Conservation (phyloP, 805 yeast species). For the Lipomyces spencermartinsiae region DNA sequence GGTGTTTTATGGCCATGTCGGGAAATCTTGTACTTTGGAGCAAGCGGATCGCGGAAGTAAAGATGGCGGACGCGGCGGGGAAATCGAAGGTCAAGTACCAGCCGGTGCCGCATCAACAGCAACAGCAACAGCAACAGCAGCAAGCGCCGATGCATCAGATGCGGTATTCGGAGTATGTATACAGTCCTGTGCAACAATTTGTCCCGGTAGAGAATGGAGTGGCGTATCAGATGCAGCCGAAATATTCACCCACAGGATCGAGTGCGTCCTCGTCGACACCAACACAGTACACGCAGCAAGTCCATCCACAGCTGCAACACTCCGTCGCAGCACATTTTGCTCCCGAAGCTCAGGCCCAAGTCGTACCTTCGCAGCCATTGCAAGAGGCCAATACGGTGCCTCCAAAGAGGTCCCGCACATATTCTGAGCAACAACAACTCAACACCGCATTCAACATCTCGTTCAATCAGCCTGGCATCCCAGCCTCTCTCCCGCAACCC, state of each 20-base stretch:
- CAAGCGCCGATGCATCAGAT: slow-evolving; percentile 1
- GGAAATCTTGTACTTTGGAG: slow-evolving; percentile 25
- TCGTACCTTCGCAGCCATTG: background rate
- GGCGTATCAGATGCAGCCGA: background rate
- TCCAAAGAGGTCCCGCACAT: background rate
- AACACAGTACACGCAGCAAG: background rate
- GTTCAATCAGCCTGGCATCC: slow-evolving; percentile 1
- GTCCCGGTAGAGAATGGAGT: background rate
- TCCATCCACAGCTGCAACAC: background rate
- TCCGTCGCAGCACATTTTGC: background rate
- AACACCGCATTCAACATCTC: slow-evolving; percentile 16
- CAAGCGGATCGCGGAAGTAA: slow-evolving; percentile 20
- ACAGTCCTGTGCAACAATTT: background rate
- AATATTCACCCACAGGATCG: background rate
- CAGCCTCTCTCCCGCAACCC: background rate
- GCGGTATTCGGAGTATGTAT: background rate
- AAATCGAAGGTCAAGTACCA: background rate
- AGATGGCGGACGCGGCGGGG: slow-evolving; percentile 12
- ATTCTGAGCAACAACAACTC: background rate
- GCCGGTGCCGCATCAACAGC: background rate
- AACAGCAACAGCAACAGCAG: slow-evolving; percentile 13
- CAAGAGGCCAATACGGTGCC: background rate
- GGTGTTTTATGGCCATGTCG: slow-evolving; percentile 25
- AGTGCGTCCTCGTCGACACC: background rate
- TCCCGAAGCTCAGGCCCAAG: background rate